phyloP scores from a whole-genome alignment of 2,329 filamentous ascomycete species.

The Alternaria dauci region DNA sequence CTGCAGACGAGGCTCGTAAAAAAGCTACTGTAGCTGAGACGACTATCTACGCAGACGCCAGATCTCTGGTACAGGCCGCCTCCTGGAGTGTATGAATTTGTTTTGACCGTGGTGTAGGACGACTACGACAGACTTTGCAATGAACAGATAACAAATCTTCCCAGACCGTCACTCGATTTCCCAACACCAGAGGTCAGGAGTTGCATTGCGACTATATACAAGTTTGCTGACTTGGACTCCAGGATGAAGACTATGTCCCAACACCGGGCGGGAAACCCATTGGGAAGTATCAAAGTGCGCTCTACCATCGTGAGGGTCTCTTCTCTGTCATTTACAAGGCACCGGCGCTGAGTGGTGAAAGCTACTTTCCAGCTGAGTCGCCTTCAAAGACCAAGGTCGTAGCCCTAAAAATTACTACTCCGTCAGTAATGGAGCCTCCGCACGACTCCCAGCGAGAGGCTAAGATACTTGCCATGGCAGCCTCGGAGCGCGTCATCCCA shows the following conservation, averaged over 20 bases:
- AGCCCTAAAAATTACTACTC: conserved; percentile 87
- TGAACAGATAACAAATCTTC: conserved; percentile 30
- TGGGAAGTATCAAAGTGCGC: conserved; percentile 65
- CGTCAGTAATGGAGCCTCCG: conserved; percentile 75
- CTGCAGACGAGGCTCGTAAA: conserved; percentile 59
- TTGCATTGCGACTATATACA: background rate
- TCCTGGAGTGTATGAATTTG: background rate
- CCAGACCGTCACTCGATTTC: conserved; percentile 34
- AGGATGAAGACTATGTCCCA: conserved; percentile 45
- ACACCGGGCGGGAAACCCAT: conserved; percentile 55
- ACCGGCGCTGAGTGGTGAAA: conserved; percentile 49
- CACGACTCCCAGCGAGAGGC: conserved; percentile 85
- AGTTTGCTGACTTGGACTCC: conserved; percentile 6
- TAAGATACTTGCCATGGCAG: conserved; percentile 71
- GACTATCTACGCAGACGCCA: conserved; percentile 66
- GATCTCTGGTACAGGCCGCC: conserved; percentile 61
- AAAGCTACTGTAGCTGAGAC: conserved; percentile 73
- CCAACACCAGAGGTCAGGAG: conserved; percentile 32
- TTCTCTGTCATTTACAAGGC: conserved; percentile 86
- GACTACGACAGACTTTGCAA: conserved; percentile 45
- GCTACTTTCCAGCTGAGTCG: conserved; percentile 38
- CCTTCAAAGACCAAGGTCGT: conserved; percentile 52
- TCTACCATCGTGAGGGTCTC: conserved; percentile 70
- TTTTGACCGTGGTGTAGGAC: conserved; percentile 39
- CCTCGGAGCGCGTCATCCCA: conserved; percentile 67